phyloP scores from a whole-genome alignment of 2,329 filamentous ascomycete genomes.

The Ophiostoma triangulosporum region DNA sequence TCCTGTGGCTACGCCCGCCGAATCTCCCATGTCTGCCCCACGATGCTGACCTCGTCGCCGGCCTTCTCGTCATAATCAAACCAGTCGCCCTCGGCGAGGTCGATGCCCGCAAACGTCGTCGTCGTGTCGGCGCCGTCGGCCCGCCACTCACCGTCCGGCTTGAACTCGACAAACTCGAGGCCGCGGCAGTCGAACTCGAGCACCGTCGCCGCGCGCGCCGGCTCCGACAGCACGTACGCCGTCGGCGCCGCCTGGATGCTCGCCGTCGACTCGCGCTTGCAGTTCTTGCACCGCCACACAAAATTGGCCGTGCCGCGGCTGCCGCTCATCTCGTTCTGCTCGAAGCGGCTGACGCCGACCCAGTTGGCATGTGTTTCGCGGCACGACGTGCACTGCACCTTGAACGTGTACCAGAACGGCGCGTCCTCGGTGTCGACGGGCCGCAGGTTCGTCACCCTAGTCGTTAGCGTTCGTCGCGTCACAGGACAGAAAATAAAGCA shows the following conservation, averaged over 20 bases:
- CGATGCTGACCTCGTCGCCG: constrained; percentile 82
- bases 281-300: constrained; percentile 98
- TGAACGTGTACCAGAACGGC: constrained; percentile 96
- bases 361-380: constrained; percentile 79
- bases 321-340: constrained; percentile 79
- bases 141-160: constrained; percentile 86
- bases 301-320: constrained; percentile 96
- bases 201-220: constrained; percentile 63
- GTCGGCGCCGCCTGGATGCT: constrained; percentile 63
- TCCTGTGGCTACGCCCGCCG: constrained; percentile 41
- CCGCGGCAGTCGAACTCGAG: constrained; percentile 90
- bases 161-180: constrained; percentile 83
- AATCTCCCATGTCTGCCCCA: constrained; percentile 79
- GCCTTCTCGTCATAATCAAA: constrained; percentile 96
- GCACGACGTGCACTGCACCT: constrained; percentile 96
- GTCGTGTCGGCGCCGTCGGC: constrained; percentile 68
- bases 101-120: constrained; percentile 70
- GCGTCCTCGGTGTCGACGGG: constrained; percentile 68
- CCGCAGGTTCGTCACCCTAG: constrained; percentile 77
- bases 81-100: constrained; percentile 86
- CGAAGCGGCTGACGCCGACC: constrained; percentile 82
- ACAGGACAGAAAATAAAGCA: not conserved
- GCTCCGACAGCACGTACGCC: constrained; percentile 57
- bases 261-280: constrained; percentile 73
- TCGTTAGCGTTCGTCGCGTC: not conserved